Evolutionary conservation across 192 early-diverging fungal genomes (phyloP).

Genomic region (Mortierella alpina): DNA sequence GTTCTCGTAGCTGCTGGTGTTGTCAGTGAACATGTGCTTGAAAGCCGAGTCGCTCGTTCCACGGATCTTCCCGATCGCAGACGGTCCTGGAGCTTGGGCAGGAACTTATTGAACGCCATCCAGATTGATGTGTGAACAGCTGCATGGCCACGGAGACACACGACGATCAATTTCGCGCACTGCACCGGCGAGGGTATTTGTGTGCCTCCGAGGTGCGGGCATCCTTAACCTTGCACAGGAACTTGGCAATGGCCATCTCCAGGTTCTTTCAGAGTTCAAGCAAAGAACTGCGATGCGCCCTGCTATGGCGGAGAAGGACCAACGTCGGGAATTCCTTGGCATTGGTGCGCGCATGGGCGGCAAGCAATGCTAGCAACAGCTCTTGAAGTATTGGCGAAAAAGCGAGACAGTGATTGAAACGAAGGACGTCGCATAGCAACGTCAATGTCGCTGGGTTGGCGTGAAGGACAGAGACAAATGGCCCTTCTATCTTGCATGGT

Average conservation of each 20-base stretch:
- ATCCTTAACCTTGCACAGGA: constrained; percentile 64
- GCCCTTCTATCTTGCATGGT: too few species aligned
- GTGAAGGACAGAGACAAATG: constrained; percentile 60
- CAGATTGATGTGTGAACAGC: constrained; percentile 71
- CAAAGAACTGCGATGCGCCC: constrained; percentile 78
- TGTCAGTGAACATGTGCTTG: constrained; percentile 87
- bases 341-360: constrained; percentile 60
- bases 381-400: constrained; percentile 70
- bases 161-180: constrained; percentile 87
- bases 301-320: constrained; percentile 72
- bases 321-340: constrained; percentile 58
- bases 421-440: constrained; percentile 60
- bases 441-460: constrained; percentile 53
- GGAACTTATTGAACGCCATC: constrained; percentile 74
- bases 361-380: constrained; percentile 59
- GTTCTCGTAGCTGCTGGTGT: constrained; percentile 73
- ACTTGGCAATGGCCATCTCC: constrained; percentile 60
- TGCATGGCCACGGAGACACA: constrained; percentile 67
- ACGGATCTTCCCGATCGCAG: constrained; percentile 65
- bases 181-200: constrained; percentile 71
- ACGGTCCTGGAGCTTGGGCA: constrained; percentile 78
- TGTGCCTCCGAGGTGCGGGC: constrained; percentile 56
- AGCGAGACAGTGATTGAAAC: constrained; percentile 61
- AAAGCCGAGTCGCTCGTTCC: constrained; percentile 85
- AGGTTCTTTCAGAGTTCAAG: constrained; percentile 57